Conservation (phyloP, 208 protist species). For the Trypanosoma grayi region DNA sequence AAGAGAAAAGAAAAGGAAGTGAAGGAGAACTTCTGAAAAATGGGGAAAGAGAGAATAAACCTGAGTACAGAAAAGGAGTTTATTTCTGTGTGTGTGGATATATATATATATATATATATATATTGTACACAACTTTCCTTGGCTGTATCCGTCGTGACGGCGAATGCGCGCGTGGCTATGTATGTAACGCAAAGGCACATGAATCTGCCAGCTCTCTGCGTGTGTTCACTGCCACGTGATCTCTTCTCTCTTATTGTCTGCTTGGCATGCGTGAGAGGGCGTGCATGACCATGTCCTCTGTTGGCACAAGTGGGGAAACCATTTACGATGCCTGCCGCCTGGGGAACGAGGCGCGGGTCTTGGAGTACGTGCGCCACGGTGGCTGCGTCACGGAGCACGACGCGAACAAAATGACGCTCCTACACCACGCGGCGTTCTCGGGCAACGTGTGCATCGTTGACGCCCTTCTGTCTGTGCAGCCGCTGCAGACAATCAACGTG, state of each 20-base stretch:
- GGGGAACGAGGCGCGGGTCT: slow-evolving; percentile 47
- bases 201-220: no score
- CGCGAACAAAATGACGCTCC: slow-evolving; percentile 73
- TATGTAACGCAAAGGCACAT: neutral
- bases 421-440: slow-evolving; percentile 78
- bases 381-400: slow-evolving; percentile 79
- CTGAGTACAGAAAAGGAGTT: no score
- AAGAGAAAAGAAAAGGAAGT: slow-evolving; percentile 2
- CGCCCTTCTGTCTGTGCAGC: slow-evolving; percentile 31
- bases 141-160: no score
- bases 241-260: neutral
- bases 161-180: neutral
- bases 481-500: slow-evolving; percentile 42
- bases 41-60: no score
- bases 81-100: no score
- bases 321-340: slow-evolving; percentile 80
- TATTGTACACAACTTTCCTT: no score
- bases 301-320: slow-evolving; percentile 20
- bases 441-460: slow-evolving; percentile 44
- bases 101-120: no score
- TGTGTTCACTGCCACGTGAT: slow-evolving; percentile 6
- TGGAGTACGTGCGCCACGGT: slow-evolving; percentile 57
- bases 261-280: neutral
- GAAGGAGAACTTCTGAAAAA: no score
- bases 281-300: neutral